Percentiles rank a stretch among this genome's conserved stretches.
These are phyloP conservation scores for Daldinia decipiens DNA, from an alignment of 495 filamentous ascomycete species.

Conservation along the genomic window DNA sequence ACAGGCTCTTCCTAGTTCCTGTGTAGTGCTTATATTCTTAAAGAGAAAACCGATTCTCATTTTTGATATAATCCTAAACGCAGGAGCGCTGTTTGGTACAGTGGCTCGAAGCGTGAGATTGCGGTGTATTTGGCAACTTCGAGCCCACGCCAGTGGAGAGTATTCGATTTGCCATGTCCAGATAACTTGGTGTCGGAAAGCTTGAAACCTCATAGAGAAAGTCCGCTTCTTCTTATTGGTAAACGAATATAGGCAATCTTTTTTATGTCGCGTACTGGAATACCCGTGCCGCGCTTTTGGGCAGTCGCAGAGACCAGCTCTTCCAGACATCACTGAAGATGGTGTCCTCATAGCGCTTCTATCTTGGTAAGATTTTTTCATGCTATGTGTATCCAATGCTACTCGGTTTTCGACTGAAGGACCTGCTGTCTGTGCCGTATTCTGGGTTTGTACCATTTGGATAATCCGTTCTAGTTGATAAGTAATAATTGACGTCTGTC, in stretches of 20 bases:
- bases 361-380: neutral
- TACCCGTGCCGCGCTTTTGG: neutral
- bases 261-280: conserved; percentile 5
- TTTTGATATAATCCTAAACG: too few species aligned
- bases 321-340: neutral
- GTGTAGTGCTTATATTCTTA: too few species aligned
- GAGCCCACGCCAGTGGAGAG: neutral
- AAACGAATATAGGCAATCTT: conserved; percentile 11
- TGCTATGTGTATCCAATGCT: neutral
- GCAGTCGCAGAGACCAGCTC: conserved; percentile 10
- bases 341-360: neutral
- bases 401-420: neutral
- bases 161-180: conserved; percentile 8
- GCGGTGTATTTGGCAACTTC: conserved; percentile 11
- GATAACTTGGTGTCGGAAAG: conserved; percentile 5
- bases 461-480: neutral
- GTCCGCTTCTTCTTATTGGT: conserved; percentile 11
- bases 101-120: conserved; percentile 14
- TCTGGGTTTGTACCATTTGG: neutral
- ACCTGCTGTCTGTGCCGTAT: neutral
- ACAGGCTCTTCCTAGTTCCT: neutral
- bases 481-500: neutral
- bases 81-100: conserved; percentile 5
- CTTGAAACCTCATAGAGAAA: neutral
- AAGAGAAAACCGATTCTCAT: too few species aligned